These are phyloP conservation scores for Hypericum androsaemum DNA, from an alignment of 345 rosid species.

Conservation along the genomic window DNA sequence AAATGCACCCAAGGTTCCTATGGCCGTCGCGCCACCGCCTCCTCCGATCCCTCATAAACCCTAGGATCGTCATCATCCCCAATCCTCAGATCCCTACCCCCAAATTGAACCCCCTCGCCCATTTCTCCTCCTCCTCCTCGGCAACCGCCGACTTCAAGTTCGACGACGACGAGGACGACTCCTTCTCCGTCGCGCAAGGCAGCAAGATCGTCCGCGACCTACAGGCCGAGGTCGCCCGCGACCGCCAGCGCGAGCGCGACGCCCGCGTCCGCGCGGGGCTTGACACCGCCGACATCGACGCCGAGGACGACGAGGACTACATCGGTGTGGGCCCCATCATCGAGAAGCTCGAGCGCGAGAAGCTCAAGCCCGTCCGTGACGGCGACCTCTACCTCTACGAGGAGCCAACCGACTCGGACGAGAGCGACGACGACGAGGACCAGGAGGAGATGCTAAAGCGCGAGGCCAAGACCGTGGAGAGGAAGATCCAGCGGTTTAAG, in stretches of 20 bases:
- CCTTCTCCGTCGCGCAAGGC: conserved; percentile 13
- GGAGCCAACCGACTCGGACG: conserved; percentile 70
- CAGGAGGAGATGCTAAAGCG: conserved; percentile 25
- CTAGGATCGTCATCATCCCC: not conserved
- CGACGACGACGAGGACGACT: no score
- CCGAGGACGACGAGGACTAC: conserved; percentile 77
- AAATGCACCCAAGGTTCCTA: no score
- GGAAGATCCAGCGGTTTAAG: conserved; percentile 49
- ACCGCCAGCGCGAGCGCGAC: conserved; percentile 64
- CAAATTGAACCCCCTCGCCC: conserved; percentile 11
- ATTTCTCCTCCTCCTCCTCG: conserved; percentile 28
- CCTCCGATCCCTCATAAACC: conserved; percentile 9
- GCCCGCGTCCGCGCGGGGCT: conserved; percentile 57
- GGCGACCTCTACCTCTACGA: conserved; percentile 22
- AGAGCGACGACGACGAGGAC: conserved; percentile 54
- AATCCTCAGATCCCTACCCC: conserved; percentile 7
- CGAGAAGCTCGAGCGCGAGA: conserved; percentile 61
- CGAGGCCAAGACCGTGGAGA: conserved; percentile 35
- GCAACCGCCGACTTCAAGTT: conserved; percentile 11
- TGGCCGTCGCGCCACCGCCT: not conserved
- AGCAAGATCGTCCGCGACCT: conserved; percentile 35
- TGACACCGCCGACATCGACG: conserved; percentile 64
- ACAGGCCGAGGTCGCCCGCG: conserved; percentile 50
- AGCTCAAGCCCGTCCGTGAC: conserved; percentile 31
- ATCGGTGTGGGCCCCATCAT: conserved; percentile 67